phyloP scores from a whole-genome alignment of 2,329 filamentous ascomycete species.

The Aspergillus awamori region DNA sequence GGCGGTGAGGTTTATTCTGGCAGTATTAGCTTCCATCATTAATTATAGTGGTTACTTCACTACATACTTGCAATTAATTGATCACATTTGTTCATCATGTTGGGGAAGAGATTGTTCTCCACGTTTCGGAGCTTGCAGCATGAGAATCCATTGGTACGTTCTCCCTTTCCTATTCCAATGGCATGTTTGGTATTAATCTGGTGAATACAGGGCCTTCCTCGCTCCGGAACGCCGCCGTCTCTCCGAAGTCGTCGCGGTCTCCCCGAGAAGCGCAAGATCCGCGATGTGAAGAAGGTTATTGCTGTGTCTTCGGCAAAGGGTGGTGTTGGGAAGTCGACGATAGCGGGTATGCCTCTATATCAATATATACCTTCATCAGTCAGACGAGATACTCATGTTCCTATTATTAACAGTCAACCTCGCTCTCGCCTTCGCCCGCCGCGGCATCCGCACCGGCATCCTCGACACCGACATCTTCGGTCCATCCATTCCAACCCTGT shows the following conservation, averaged over 20 bases:
- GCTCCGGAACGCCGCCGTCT: slow-evolving; percentile 67
- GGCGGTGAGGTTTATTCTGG: slow-evolving; percentile 26
- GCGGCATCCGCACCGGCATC: slow-evolving; percentile 80
- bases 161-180: not conserved
- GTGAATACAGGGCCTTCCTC: slow-evolving; percentile 75
- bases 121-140: slow-evolving; percentile 61
- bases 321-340: slow-evolving; percentile 95
- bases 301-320: slow-evolving; percentile 98
- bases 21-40: slow-evolving; percentile 20
- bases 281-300: slow-evolving; percentile 85
- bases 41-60: slow-evolving; percentile 8
- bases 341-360: slow-evolving; percentile 63
- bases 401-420: slow-evolving; percentile 64
- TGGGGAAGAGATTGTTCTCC: slow-evolving; percentile 57
- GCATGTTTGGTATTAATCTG: not conserved
- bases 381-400: not conserved
- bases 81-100: slow-evolving; percentile 10
- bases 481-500: slow-evolving; percentile 86
- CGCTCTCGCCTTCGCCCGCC: slow-evolving; percentile 80
- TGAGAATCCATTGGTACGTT: slow-evolving; percentile 80
- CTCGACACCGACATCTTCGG: slow-evolving; percentile 97
- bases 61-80: not conserved
- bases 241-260: slow-evolving; percentile 77
- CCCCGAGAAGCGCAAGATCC: slow-evolving; percentile 78
- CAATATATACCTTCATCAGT: not conserved